Base-by-base conservation (phyloP, 768 basidiomycete species). In the Phylloporus scabripes region DNA sequence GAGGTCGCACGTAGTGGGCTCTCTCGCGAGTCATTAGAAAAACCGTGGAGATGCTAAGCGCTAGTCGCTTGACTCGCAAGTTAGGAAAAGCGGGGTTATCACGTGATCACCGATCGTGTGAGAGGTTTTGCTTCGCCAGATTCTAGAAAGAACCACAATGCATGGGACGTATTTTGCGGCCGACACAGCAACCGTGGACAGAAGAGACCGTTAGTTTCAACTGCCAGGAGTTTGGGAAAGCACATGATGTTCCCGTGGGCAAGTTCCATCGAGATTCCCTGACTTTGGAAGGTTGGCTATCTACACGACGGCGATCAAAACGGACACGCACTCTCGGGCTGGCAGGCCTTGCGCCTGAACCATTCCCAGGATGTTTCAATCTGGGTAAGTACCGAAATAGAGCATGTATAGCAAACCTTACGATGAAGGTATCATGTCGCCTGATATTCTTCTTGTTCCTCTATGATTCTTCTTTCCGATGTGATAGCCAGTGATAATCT, bases 241-340 rank as follows among this genome's bases (percentile, higher is more conserved):
- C n/a, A 15, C 26, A 31, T 20, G 37, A n/a, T 43, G 21, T 39
- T 41, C 31, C 39, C 28, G 11, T 42, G 40, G 28, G 32, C 45
- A 17, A 39, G 57, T 49, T 51, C 38, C 28, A 12, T 50, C 18
- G 21, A 57, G 59, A 54, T 46, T 32, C 36, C 15, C 45, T 48
- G 18, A 7, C 45, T 34, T 38, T 37, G 39, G 47, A 51, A 51
- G 48, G 11, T 42, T 31, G 42, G 21, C 32, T 31, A 37, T 50
- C 50, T 48, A 38, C 28, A 23, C 31, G 41, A 42, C 54, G 57
- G 62, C 62, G 62, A 62, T 64, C 60, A 64, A 57, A 49, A 46
- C 57, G 53, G 60, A 52, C 60, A 63, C 32, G 57, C 50, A 24
- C 33, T 31, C 46, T 50, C 51, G 50, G 49, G 39, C 40, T 52